Evolutionary conservation across 306 rosid genomes (phyloP), one percentile per base, ranked within the genome.

Genomic region (Alnus glutinosa): DNA sequence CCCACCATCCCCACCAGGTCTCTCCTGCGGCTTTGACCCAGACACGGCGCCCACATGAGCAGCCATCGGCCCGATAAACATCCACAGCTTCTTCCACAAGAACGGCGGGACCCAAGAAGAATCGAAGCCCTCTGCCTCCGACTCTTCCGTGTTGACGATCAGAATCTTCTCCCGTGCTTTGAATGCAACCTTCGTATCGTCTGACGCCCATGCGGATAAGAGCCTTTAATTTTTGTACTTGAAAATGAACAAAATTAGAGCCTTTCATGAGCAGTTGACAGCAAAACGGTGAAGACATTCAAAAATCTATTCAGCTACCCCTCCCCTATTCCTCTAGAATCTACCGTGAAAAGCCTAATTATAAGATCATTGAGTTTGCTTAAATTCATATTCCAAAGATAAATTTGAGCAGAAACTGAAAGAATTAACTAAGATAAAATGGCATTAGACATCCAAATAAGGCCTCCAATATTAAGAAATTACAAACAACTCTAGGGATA

Each of bases 71-170:
- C 97, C 97, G 4, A 94, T 91, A 80, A 89, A 93, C 10, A 88
- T 68, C 98, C 97, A 89, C n/a, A 91, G 84, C 85, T 89, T 88
- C 86, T 91, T 89, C 97, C 94, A 93, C 23, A 95, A 93, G 79
- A 91, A 93, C 5, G 92, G 88, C 15, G 90, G 87, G 46, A 75
- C 89, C 1, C 5, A 15, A 2, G 51, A 50, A 7, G 90, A 78
- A 57, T 89, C 90, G 1, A 32, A 77, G 19, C 47, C 82, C n/a
- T 82, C 87, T 13, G 10, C 64, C 0, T 78, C 47, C 8, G 34
- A 1, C 23, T 36, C 72, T 1, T 85, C 89, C 1, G 81, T 79
- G 78, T 84, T 91, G 36, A 79, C 81, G 4, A 92, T 88, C 71
- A 83, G 75, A 85, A 91, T 90, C 78, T 93, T 93, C 85, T 91